Base-by-base conservation (phyloP, 345 rosid species). In the Psidium guajava region DNA sequence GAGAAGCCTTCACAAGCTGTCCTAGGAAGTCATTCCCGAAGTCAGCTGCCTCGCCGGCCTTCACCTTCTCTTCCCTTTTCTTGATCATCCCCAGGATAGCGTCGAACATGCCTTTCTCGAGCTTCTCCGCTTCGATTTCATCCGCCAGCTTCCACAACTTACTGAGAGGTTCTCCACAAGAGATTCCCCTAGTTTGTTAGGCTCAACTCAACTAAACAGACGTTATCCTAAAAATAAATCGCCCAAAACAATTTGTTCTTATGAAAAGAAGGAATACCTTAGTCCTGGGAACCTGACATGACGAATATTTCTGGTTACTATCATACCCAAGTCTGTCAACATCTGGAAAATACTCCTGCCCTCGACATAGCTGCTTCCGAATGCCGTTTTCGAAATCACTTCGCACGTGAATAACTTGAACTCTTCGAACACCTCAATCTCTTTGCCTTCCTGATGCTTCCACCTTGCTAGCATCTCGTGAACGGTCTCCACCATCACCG, bases 371-470 rank as follows among this genome's bases (percentile, higher is more conserved):
- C 90, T 91, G 69, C 91, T 90, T 25, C 93, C 93, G n/a, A 92
- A 93, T 15, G 93, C 91, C n/a, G 93, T 91, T 85, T 91, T 87
- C 5, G 92, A 90, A 74, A 92, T 92, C 82, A 90, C 64, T 86
- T 91, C 91, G 14, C 92, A 90, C 27, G 92, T 91, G 47, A 93
- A 88, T 5, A 90, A 13, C 84, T 64, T 93, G 49, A 91, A 74
- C 82, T 93, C 93, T 25, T 84, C n/a, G 42, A 52, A 82, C 6
- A 86, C 91, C 21, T 92, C 92, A 12, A n/a, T n/a, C n/a, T 93
- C 91, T 54, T 86, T 86, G 1, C 86, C 88, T 53, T 85, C 90
- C 47, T 85, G 82, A n/a, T 84, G 53, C 86, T 86, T 88, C 93
- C 93, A 90, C 83, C 88, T 89, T 49, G 89, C 88, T 8, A 91